Base-by-base conservation (phyloP, 495 filamentous ascomycete species). In the Pseudotulostoma volvatum region DNA sequence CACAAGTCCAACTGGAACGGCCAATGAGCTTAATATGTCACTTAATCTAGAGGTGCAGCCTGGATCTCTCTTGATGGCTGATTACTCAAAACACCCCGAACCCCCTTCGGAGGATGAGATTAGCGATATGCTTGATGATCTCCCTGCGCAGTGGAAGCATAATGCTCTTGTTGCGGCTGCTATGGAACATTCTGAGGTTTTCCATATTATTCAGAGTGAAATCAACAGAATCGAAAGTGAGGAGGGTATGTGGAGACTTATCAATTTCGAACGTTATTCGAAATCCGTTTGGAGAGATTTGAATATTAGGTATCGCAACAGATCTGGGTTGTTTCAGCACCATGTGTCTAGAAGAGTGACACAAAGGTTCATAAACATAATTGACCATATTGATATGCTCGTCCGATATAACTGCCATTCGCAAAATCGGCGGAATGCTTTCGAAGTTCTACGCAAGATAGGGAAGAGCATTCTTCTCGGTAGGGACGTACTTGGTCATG, bases 381-480 rank as follows among this genome's bases (percentile, higher is more conserved):
- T 28, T 11, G 23, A 28, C 5, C 5, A 5, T 11, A 28, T 28
- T 28, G 11, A 5, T 5, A 28, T 5, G 23, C 23, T 5, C 5
- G 5, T 5, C 23, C 23, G 11, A 28, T 11, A 11, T 5, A 5
- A 5, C 23, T 28, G 5, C 23, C 40, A 38, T 23, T 31, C 44
- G 4, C 18, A 37, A 14, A 50, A 44, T 3, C 44, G 47, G 1
- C 17, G 34, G 7, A 53, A 50, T 40, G 50, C 41, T 2, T 35
- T 53, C 2, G 44, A 39, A 1, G 42, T 42, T 9, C 40, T 47
- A 1, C 39, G 42, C 19, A 50, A 50, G 32, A 50, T 50, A 15
- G 50, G 47, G 9, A 47, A 50, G 41, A 47, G 37, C 2, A 47
- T 50, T 36, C 31, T 21, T 0, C 34, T 53, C 13, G 39, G 35